These are phyloP conservation scores for Cladosporium sp. DNA, from an alignment of 2,329 filamentous ascomycete species.

Conservation along the genomic window DNA sequence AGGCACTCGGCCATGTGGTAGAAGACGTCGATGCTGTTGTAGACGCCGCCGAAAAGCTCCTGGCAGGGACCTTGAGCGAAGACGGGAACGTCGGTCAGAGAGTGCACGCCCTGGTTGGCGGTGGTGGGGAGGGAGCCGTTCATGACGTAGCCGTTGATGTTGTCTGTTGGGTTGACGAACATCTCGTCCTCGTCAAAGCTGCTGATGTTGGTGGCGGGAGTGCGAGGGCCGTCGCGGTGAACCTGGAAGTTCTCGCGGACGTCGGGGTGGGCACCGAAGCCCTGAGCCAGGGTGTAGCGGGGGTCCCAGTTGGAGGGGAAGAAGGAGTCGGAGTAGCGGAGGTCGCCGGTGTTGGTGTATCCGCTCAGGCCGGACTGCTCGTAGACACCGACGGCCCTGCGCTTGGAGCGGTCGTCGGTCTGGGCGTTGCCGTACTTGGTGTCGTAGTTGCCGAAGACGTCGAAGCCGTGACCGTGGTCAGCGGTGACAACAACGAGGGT, in stretches of 20 bases:
- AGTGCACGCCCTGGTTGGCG: constrained; percentile 68
- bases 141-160: constrained; percentile 62
- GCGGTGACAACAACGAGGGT: constrained; percentile 78
- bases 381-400: constrained; percentile 71
- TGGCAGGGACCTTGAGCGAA: constrained; percentile 77
- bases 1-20: constrained; percentile 69
- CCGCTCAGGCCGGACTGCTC: constrained; percentile 68
- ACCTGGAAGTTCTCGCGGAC: constrained; percentile 72
- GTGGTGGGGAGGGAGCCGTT: constrained; percentile 69
- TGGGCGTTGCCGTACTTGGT: constrained; percentile 70
- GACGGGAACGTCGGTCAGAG: constrained; percentile 72
- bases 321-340: constrained; percentile 65
- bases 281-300: constrained; percentile 73
- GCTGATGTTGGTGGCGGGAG: constrained; percentile 54
- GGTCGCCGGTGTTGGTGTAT: constrained; percentile 61
- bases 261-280: constrained; percentile 69
- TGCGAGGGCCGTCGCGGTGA: constrained; percentile 61
- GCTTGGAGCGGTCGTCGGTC: constrained; percentile 65
- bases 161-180: constrained; percentile 66
- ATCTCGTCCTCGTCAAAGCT: constrained; percentile 49
- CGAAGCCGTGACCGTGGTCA: constrained; percentile 88
- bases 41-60: constrained; percentile 67
- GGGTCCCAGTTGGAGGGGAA: constrained; percentile 86
- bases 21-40: constrained; percentile 68
- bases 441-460: constrained; percentile 78